Evolutionary conservation across 2,329 filamentous ascomycete species (phyloP).

Genomic region (Cytospora piceae): DNA sequence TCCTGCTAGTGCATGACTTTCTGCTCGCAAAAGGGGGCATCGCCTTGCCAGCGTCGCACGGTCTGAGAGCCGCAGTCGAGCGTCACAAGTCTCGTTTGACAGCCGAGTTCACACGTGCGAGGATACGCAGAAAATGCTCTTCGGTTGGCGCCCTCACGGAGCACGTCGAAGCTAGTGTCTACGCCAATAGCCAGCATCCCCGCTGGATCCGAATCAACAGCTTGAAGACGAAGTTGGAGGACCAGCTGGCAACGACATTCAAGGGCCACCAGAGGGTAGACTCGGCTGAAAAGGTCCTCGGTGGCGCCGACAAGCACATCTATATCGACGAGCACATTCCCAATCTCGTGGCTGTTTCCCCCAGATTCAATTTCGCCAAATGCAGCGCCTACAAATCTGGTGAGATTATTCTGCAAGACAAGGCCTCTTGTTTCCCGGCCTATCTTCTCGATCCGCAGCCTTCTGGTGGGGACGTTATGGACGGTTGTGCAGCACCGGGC

Average conservation of each 20-base stretch:
- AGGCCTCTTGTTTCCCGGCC: constrained; percentile 95
- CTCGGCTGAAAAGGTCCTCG: constrained; percentile 60
- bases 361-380: constrained; percentile 71
- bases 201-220: constrained; percentile 91
- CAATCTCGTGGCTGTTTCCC: constrained; percentile 78
- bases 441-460: constrained; percentile 75
- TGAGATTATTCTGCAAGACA: constrained; percentile 89
- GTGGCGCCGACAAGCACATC: constrained; percentile 52
- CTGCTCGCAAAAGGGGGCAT: constrained; percentile 82
- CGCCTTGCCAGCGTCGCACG: constrained; percentile 77
- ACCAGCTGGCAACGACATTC: constrained; percentile 78
- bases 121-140: constrained; percentile 71
- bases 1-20: constrained; percentile 86
- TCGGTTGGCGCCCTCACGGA: constrained; percentile 68
- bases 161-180: constrained; percentile 57
- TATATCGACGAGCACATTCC: constrained; percentile 82
- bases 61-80: constrained; percentile 74
- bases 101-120: constrained; percentile 80
- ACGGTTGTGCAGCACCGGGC: constrained; percentile 91
- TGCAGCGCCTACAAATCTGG: constrained; percentile 75
- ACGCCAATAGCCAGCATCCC: constrained; percentile 66
- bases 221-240: constrained; percentile 69
- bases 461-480: constrained; percentile 77
- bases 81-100: constrained; percentile 79
- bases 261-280: constrained; percentile 60